Evolutionary conservation across 2,329 filamentous ascomycete species (phyloP).

Genomic region (Colletotrichum neosansevieriae): DNA sequence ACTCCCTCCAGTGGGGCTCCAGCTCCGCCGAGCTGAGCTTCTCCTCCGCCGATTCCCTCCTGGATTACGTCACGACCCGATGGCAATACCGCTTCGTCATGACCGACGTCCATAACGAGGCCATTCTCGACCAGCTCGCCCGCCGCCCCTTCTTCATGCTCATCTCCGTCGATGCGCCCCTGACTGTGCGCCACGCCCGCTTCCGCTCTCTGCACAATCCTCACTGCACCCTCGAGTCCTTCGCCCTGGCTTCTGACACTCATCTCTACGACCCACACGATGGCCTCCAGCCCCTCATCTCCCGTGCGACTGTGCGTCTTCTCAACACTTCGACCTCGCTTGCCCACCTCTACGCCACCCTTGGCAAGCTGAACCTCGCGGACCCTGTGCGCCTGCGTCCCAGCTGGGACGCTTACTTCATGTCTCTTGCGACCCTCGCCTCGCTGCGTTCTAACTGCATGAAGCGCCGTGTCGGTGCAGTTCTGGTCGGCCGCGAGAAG

Average conservation of each 20-base stretch:
- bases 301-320: conserved; percentile 84
- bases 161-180: conserved; percentile 89
- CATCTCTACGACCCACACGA: conserved; percentile 77
- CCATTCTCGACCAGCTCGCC: conserved; percentile 78
- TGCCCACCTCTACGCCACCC: conserved; percentile 76
- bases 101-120: conserved; percentile 82
- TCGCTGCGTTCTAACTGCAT: conserved; percentile 96
- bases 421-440: conserved; percentile 93
- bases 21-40: conserved; percentile 59
- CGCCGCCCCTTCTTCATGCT: conserved; percentile 93
- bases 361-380: conserved; percentile 80
- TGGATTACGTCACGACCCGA: conserved; percentile 86
- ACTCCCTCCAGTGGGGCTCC: conserved; percentile 11
- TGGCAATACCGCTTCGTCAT: conserved; percentile 91
- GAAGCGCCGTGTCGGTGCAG: conserved; percentile 96
- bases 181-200: conserved; percentile 85
- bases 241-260: conserved; percentile 72
- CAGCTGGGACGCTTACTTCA: conserved; percentile 97
- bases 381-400: conserved; percentile 86
- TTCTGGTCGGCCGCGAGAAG: conserved; percentile 82
- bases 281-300: conserved; percentile 81
- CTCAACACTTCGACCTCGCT: conserved; percentile 85
- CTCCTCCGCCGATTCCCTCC: conserved; percentile 72
- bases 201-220: conserved; percentile 66
- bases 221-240: conserved; percentile 62